phyloP scores from a whole-genome alignment of 2,329 filamentous ascomycete genomes.

The Pseudogymnoascus sp. region DNA sequence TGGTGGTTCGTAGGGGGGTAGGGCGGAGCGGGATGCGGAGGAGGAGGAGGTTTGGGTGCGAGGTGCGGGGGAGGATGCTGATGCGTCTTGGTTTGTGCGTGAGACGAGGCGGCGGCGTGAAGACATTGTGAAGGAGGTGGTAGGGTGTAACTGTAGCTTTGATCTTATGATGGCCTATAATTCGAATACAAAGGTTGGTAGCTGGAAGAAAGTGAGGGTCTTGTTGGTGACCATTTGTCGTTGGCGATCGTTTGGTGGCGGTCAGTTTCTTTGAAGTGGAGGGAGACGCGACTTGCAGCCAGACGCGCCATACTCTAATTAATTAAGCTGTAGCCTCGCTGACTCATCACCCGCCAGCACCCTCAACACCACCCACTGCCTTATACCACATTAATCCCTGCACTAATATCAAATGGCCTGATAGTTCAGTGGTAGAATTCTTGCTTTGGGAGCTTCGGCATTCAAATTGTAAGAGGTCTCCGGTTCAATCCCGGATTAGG shows the following conservation, averaged over 20 bases:
- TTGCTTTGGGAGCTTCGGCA: not conserved
- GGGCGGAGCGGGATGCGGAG: constrained; percentile 8
- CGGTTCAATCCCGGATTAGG: constrained; percentile 6
- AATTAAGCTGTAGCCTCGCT: not conserved
- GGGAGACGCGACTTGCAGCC: not conserved
- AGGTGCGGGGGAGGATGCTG: not conserved
- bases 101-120: constrained; percentile 1
- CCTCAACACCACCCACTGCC: no score
- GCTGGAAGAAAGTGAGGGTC: not conserved
- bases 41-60: not conserved
- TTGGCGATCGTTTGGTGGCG: not conserved
- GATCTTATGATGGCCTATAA: not conserved
- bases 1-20: constrained; percentile 47
- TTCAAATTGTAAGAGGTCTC: constrained; percentile 6
- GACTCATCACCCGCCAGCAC: not conserved
- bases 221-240: not conserved
- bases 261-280: not conserved
- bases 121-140: not conserved
- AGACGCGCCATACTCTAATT: not conserved
- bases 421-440: constrained; percentile 8
- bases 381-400: no score
- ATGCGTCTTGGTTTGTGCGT: not conserved
- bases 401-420: not conserved
- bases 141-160: not conserved
- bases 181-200: not conserved